Percentiles rank a stretch among this genome's conserved stretches.
phyloP scores from a whole-genome alignment of 1,284 basidiomycete genomes.

The Malassezia vespertilionis region DNA sequence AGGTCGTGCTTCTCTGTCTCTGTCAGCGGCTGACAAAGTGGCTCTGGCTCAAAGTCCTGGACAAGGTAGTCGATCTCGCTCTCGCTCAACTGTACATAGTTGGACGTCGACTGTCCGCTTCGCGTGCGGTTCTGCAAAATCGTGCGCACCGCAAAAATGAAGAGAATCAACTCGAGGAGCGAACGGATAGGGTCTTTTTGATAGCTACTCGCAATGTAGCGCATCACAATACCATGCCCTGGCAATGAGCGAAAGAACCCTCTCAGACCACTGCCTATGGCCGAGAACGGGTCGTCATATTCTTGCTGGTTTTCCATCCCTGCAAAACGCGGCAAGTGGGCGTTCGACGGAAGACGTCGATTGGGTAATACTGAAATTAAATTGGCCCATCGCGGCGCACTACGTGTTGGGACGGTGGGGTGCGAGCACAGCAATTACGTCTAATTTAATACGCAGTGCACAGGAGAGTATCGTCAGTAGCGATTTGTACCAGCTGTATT shows the following conservation, averaged over 20 bases:
- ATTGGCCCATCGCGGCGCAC: no score
- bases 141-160: conserved; percentile 73
- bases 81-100: conserved; percentile 75
- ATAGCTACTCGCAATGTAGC: conserved; percentile 71
- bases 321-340: no score
- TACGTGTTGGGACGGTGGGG: no score
- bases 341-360: no score
- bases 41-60: conserved; percentile 84
- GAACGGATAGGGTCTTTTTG: conserved; percentile 74
- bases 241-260: conserved; percentile 54
- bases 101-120: conserved; percentile 70
- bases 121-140: conserved; percentile 78
- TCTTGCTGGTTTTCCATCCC: no score
- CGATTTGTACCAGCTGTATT: no score
- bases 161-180: conserved; percentile 74
- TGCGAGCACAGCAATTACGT: no score
- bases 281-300: conserved; percentile 1
- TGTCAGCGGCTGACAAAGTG: conserved; percentile 60
- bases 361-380: no score
- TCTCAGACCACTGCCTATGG: background rate
- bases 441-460: no score
- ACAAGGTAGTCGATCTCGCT: conserved; percentile 98
- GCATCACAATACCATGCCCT: conserved; percentile 75
- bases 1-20: conserved; percentile 61
- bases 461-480: no score